Conservation (phyloP, 768 basidiomycete species). For the Lanmaoa rubissima region DNA sequence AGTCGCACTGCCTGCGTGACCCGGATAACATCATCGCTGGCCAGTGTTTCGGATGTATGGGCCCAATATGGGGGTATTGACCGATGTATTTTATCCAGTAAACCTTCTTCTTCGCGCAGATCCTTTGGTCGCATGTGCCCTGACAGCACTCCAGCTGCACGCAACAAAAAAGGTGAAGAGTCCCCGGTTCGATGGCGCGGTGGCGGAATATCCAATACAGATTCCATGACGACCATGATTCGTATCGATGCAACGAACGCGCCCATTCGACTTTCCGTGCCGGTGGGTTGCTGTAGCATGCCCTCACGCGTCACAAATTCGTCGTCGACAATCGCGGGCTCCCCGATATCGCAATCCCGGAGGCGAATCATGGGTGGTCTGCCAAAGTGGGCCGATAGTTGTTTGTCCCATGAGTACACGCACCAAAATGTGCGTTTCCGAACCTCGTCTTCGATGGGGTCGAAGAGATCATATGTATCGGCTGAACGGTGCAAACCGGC, state of each 20-base stretch:
- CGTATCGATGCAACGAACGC: constrained; percentile 78
- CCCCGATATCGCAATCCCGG: constrained; percentile 89
- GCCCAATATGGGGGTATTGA: constrained; percentile 76
- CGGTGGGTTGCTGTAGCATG: constrained; percentile 61
- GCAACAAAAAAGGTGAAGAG: constrained; percentile 72
- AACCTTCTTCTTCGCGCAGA: constrained; percentile 73
- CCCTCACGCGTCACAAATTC: constrained; percentile 82
- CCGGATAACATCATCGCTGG: constrained; percentile 82
- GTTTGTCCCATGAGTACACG: constrained; percentile 96
- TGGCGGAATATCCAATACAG: constrained; percentile 81
- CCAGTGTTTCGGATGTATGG: constrained; percentile 76
- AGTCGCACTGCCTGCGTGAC: constrained; percentile 86
- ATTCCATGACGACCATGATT: constrained; percentile 85
- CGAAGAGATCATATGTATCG: constrained; percentile 83
- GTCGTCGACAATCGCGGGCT: constrained; percentile 83
- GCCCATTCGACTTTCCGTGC: constrained; percentile 71
- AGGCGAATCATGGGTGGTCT: constrained; percentile 83
- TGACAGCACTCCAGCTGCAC: constrained; percentile 66
- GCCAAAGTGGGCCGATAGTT: constrained; percentile 85
- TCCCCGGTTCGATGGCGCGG: constrained; percentile 54
- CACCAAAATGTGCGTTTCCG: constrained; percentile 97
- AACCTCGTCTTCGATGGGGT: constrained; percentile 86
- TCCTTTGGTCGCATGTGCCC: constrained; percentile 61
- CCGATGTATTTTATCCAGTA: constrained; percentile 77
- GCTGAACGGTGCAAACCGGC: constrained; percentile 86